Conservation (phyloP, 2,329 filamentous ascomycete species). For the Verticillium zaregamsianum region DNA sequence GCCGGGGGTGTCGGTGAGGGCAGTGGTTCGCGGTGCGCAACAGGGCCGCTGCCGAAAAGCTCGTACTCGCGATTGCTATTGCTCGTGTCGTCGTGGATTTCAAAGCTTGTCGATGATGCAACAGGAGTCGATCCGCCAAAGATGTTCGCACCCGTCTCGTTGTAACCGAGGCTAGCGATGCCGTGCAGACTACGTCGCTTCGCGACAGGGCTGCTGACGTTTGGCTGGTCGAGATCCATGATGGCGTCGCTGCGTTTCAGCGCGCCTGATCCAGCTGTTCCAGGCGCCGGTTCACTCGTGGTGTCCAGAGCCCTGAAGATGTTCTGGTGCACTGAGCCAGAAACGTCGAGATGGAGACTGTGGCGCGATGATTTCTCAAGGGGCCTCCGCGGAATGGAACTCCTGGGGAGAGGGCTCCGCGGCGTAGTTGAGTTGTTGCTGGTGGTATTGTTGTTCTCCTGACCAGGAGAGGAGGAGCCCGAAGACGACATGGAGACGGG, state of each 20-base stretch:
- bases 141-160: constrained; percentile 47
- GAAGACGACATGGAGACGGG: constrained; percentile 47
- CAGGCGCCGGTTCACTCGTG: constrained; percentile 38
- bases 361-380: constrained; percentile 48
- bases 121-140: constrained; percentile 58
- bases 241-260: constrained; percentile 88
- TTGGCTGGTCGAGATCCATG: constrained; percentile 79
- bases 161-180: constrained; percentile 53
- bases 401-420: constrained; percentile 33
- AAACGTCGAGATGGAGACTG: constrained; percentile 54
- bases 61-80: constrained; percentile 46
- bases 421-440: constrained; percentile 21
- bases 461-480: constrained; percentile 34
- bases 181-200: constrained; percentile 88
- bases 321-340: constrained; percentile 46
- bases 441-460: constrained; percentile 38
- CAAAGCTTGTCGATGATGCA: constrained; percentile 39
- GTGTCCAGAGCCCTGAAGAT: constrained; percentile 48
- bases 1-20: constrained; percentile 42
- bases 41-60: constrained; percentile 32
- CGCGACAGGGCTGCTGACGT: constrained; percentile 78
- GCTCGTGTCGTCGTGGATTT: constrained; percentile 30
- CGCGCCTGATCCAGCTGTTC: constrained; percentile 67
- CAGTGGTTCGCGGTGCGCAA: constrained; percentile 33
- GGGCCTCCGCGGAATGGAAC: constrained; percentile 37